Conservation (phyloP, 257 asterid genomes). For the Lithospermum erythrorhizon region DNA sequence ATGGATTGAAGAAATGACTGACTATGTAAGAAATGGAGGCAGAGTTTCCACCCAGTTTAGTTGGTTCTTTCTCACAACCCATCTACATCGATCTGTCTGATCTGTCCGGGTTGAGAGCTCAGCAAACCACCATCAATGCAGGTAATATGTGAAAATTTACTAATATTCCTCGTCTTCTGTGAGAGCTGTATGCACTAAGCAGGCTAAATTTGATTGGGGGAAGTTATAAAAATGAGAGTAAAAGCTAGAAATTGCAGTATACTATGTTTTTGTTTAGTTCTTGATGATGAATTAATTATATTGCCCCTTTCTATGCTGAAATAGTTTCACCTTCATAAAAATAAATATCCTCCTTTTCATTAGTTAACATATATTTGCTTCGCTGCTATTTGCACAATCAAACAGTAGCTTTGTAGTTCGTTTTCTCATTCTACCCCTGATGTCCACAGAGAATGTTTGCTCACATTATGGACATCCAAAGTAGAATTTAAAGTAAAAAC, state of each 20-base stretch:
- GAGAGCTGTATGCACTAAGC: background rate
- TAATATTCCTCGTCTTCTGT: background rate
- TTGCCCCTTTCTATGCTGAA: background rate
- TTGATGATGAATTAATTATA: background rate
- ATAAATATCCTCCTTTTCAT: background rate
- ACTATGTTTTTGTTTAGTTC: background rate
- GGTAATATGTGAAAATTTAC: conserved; percentile 28
- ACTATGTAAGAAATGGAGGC: background rate
- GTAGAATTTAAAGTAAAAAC: too few species aligned
- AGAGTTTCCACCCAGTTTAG: too few species aligned
- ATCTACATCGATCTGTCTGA: too few species aligned
- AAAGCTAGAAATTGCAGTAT: background rate
- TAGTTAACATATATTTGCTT: too few species aligned
- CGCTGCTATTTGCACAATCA: too few species aligned
- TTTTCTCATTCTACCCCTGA: too few species aligned
- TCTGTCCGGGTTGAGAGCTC: conserved; percentile 92
- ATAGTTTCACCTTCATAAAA: background rate
- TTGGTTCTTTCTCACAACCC: too few species aligned
- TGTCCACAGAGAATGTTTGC: too few species aligned
- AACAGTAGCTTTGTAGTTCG: too few species aligned
- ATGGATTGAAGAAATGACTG: too few species aligned
- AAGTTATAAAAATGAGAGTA: background rate
- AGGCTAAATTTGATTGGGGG: background rate
- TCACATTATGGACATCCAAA: too few species aligned
- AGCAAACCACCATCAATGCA: conserved; percentile 99